A percentile compares a stretch with the other conserved stretches of the same genome.
These are phyloP conservation scores for Cylindrotheca fusiformis DNA, from an alignment of 108 stramenopile species.

Conservation along the genomic window DNA sequence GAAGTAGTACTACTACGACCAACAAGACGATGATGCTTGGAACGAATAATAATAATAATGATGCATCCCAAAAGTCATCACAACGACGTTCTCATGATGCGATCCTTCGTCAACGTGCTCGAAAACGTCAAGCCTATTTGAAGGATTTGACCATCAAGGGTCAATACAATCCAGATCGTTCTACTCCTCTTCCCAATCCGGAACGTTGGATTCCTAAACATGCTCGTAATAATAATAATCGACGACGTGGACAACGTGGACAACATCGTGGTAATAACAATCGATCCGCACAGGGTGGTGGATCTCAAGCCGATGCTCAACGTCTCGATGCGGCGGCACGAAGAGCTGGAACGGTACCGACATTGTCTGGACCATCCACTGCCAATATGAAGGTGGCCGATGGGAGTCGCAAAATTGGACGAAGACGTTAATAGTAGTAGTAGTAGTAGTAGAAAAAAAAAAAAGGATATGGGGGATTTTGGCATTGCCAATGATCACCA, in stretches of 20 bases:
- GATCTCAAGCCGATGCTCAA: constrained; percentile 80
- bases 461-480: neutral
- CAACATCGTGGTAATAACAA: constrained; percentile 70
- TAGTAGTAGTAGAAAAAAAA: too few species aligned
- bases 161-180: constrained; percentile 73
- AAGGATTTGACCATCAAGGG: constrained; percentile 54
- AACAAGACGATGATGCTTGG: constrained; percentile 28
- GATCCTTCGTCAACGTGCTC: constrained; percentile 62
- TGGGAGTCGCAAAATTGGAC: constrained; percentile 25
- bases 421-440: too few species aligned
- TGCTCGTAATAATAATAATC: constrained; percentile 81
- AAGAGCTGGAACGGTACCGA: constrained; percentile 49
- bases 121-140: constrained; percentile 63
- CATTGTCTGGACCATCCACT: constrained; percentile 25
- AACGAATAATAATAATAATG: constrained; percentile 7
- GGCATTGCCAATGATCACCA: too few species aligned
- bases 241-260: constrained; percentile 69
- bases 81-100: constrained; percentile 48
- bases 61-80: too few species aligned
- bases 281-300: constrained; percentile 55
- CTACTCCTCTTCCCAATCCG: constrained; percentile 87
- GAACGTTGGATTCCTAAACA: constrained; percentile 96
- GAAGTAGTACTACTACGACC: constrained; percentile 40
- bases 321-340: constrained; percentile 91
- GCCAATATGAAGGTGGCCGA: constrained; percentile 30